Evolutionary conservation across 2,329 filamentous ascomycete genomes (phyloP).

Genomic region (Talaromyces sp.): DNA sequence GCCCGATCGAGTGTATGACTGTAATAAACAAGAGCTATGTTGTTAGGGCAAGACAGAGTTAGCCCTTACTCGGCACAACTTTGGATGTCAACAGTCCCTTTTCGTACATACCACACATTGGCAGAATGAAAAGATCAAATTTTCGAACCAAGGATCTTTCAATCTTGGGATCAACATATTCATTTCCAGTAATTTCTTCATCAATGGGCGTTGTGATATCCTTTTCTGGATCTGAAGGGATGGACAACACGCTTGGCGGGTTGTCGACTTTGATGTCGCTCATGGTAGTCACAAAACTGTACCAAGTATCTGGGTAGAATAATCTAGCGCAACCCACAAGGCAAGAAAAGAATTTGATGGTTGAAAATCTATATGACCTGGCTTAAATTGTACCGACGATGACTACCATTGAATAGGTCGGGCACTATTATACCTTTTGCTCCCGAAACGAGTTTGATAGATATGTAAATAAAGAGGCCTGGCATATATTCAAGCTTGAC

Average conservation of each 20-base stretch:
- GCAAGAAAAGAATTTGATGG: background rate
- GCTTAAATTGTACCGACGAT: background rate
- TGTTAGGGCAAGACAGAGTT: background rate
- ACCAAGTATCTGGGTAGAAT: no score
- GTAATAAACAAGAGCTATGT: constrained; percentile 12
- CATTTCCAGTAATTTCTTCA: background rate
- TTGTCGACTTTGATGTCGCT: background rate
- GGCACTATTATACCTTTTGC: background rate
- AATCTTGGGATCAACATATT: constrained; percentile 14
- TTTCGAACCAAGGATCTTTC: constrained; percentile 13
- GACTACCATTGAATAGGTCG: background rate
- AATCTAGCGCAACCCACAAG: no score
- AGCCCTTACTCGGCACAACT: background rate
- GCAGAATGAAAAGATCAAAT: constrained; percentile 12
- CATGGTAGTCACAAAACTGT: constrained; percentile 1
- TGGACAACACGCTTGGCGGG: constrained; percentile 9
- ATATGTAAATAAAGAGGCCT: background rate
- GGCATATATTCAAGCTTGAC: background rate
- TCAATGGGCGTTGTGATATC: background rate
- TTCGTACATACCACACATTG: constrained; percentile 10
- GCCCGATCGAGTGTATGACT: constrained; percentile 13
- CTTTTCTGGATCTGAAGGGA: constrained; percentile 9
- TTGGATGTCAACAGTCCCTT: no score
- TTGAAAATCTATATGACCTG: background rate
- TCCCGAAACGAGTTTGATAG: background rate